These are phyloP conservation scores for Hyaloscypha finlandica DNA, from an alignment of 495 filamentous ascomycete genomes.

Conservation along the genomic window DNA sequence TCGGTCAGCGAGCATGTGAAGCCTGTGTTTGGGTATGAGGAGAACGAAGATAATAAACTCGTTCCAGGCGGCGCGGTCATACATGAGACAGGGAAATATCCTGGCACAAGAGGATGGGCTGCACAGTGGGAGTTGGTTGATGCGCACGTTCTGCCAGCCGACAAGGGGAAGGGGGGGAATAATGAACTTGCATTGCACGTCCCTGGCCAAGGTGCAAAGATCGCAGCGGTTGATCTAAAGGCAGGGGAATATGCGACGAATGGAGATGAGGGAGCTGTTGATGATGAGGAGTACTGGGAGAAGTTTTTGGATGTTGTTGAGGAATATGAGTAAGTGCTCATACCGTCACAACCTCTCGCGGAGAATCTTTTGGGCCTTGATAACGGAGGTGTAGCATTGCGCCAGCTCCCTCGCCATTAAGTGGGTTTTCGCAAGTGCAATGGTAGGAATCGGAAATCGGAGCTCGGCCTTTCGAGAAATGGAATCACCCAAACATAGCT, in stretches of 20 bases:
- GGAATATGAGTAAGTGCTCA: conserved; percentile 9
- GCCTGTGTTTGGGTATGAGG: conserved; percentile 20
- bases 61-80: conserved; percentile 19
- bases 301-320: conserved; percentile 22
- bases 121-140: conserved; percentile 23
- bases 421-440: too few relatives aligned
- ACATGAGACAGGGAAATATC: conserved; percentile 31
- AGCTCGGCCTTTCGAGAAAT: too few relatives aligned
- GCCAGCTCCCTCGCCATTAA: too few relatives aligned
- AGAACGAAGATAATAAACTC: conserved; percentile 8
- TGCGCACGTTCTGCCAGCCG: conserved; percentile 5
- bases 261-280: conserved; percentile 10
- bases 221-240: conserved; percentile 11
- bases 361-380: too few relatives aligned
- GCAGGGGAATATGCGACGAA: conserved; percentile 7
- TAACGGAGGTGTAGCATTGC: too few relatives aligned
- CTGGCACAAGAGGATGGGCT: conserved; percentile 29
- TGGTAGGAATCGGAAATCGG: too few relatives aligned
- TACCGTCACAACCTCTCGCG: background rate
- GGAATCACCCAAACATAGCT: too few relatives aligned
- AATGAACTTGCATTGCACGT: conserved; percentile 8
- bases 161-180: conserved; percentile 6
- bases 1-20: conserved; percentile 24
- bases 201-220: background rate
- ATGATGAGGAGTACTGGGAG: conserved; percentile 28